phyloP scores from a whole-genome alignment of 495 filamentous ascomycete species.

The Ramalina peruviana region DNA sequence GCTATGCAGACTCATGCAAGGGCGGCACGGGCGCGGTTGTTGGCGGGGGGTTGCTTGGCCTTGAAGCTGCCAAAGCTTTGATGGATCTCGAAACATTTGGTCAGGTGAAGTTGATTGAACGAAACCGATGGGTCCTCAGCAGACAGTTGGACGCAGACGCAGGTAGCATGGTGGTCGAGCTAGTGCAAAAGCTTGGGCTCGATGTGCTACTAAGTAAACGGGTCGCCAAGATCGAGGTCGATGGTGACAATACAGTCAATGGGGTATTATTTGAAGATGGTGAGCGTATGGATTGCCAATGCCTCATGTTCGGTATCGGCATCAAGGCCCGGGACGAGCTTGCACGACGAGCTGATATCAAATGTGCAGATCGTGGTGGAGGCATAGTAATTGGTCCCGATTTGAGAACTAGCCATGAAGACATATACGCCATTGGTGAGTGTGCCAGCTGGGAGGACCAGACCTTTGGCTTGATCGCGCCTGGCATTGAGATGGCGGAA shows the following conservation, averaged over 20 bases:
- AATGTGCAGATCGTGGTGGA: slow-evolving; percentile 58
- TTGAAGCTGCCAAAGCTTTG: slow-evolving; percentile 94
- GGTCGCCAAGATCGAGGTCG: slow-evolving; percentile 58
- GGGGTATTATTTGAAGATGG: slow-evolving; percentile 81
- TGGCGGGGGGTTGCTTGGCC: slow-evolving; percentile 78
- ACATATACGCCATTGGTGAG: slow-evolving; percentile 87
- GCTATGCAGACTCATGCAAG: slow-evolving; percentile 49
- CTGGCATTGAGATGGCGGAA: slow-evolving; percentile 93
- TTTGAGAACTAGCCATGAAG: slow-evolving; percentile 55
- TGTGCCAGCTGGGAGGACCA: slow-evolving; percentile 91
- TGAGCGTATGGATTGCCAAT: slow-evolving; percentile 65
- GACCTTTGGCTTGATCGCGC: slow-evolving; percentile 87
- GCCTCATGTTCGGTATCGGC: slow-evolving; percentile 88
- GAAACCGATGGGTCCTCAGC: slow-evolving; percentile 79
- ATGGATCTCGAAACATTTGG: slow-evolving; percentile 71
- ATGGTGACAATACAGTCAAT: slow-evolving; percentile 50
- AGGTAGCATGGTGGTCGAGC: slow-evolving; percentile 70
- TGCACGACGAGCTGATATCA: slow-evolving; percentile 54
- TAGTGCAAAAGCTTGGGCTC: slow-evolving; percentile 66
- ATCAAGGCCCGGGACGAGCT: slow-evolving; percentile 76
- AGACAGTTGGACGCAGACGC: slow-evolving; percentile 80
- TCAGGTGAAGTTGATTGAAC: slow-evolving; percentile 72
- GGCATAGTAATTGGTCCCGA: slow-evolving; percentile 60
- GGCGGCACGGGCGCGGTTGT: slow-evolving; percentile 67
- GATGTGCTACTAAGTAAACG: slow-evolving; percentile 73